phyloP scores from a whole-genome alignment of 2,329 filamentous ascomycete genomes.

The Fusarium denticulatum region DNA sequence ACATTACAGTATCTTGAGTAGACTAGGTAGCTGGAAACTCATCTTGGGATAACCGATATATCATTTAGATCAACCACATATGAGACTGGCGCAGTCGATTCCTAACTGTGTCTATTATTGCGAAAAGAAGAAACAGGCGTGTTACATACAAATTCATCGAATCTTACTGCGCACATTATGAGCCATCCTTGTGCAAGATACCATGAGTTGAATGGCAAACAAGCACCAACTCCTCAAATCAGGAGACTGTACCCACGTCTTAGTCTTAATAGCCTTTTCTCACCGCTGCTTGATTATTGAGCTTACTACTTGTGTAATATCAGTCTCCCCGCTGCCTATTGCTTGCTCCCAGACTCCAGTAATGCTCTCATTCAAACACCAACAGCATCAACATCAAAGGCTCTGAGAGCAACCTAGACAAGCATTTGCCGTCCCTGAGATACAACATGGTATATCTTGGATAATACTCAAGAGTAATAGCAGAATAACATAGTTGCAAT shows the following conservation, averaged over 20 bases:
- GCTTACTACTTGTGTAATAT: accelerated
- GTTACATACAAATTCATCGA: neutral
- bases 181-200: neutral
- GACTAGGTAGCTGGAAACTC: neutral
- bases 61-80: neutral
- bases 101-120: neutral
- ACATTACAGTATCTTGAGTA: neutral
- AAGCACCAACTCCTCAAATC: neutral
- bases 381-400: neutral
- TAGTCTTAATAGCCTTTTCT: neutral
- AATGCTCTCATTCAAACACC: neutral
- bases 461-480: too few species aligned
- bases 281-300: neutral
- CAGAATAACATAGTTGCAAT: too few species aligned
- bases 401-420: neutral
- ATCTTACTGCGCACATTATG: neutral
- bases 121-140: neutral
- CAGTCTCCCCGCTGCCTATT: neutral
- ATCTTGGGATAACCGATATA: neutral
- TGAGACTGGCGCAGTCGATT: neutral
- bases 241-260: neutral
- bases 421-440: neutral
- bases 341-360: neutral
- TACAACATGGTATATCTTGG: neutral
- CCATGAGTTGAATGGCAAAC: neutral